phyloP scores from a whole-genome alignment of 2,329 filamentous ascomycete genomes.

The Neospermospora avenae region DNA sequence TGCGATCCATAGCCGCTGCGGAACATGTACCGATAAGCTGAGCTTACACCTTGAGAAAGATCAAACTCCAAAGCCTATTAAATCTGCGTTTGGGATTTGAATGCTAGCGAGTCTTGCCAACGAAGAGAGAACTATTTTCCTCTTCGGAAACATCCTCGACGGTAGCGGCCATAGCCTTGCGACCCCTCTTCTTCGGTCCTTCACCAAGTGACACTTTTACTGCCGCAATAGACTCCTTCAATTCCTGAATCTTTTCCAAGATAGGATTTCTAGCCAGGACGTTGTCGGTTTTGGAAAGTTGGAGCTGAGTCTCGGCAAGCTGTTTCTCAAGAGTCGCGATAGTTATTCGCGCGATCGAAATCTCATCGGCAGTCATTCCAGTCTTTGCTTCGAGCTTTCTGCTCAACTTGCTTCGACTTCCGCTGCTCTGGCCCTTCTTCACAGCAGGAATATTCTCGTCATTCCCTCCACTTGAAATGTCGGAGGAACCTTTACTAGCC shows the following conservation, averaged over 20 bases:
- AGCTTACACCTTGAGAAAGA: neutral
- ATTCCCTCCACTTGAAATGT: neutral
- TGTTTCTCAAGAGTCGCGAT: neutral
- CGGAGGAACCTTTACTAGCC: neutral
- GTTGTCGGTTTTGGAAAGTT: neutral
- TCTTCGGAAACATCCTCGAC: neutral
- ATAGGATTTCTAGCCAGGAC: neutral
- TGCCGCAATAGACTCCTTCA: neutral
- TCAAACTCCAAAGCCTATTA: neutral
- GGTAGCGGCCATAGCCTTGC: neutral
- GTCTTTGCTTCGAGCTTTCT: neutral
- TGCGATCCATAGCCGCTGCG: no score
- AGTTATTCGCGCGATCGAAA: neutral
- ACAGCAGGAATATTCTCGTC: neutral
- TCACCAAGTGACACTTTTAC: neutral
- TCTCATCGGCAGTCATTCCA: neutral
- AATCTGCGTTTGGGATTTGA: neutral
- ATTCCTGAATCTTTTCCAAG: neutral
- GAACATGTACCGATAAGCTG: no score
- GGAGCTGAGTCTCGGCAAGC: neutral
- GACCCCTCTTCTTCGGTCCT: neutral
- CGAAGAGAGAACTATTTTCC: neutral
- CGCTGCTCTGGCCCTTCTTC: neutral
- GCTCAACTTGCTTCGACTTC: neutral
- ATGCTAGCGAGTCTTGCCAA: neutral